These are phyloP conservation scores for Trichoderma simmonsii DNA, from an alignment of 2,329 filamentous ascomycete genomes.

Conservation along the genomic window DNA sequence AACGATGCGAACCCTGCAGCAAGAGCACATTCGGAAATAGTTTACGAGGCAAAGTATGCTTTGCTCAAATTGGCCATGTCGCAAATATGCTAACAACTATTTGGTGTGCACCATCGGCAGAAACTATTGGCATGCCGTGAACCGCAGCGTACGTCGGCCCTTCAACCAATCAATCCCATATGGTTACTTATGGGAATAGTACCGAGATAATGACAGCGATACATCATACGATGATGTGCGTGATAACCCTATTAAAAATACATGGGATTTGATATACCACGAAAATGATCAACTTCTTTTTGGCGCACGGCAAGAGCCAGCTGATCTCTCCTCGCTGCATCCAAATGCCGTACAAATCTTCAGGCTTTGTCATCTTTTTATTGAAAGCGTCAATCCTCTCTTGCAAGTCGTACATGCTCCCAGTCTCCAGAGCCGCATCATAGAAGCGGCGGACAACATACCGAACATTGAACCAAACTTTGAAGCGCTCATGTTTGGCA, in stretches of 20 bases:
- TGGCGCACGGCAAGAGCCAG: not conserved
- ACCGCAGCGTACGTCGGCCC: not conserved
- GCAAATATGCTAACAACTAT: not conserved
- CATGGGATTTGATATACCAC: not conserved
- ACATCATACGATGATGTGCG: not conserved
- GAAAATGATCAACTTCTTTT: not conserved
- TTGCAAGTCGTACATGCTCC: constrained; percentile 58
- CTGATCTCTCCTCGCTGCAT: not conserved
- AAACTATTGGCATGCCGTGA: not conserved
- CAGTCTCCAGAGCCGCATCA: constrained; percentile 49
- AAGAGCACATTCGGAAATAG: not conserved
- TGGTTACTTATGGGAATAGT: not conserved
- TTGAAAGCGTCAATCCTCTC: constrained; percentile 57
- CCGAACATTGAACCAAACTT: constrained; percentile 28
- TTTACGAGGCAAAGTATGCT: not conserved
- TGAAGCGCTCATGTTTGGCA: not conserved
- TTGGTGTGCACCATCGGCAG: not conserved
- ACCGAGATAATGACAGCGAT: not conserved
- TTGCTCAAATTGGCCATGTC: not conserved
- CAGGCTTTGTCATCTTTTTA: constrained; percentile 54
- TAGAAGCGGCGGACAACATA: constrained; percentile 47
- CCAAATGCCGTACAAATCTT: constrained; percentile 27
- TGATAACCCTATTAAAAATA: not conserved
- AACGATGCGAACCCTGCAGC: not conserved
- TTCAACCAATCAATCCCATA: not conserved